A percentile compares a stretch with the other conserved stretches of the same genome.
Evolutionary conservation across 768 basidiomycete genomes (phyloP).

Genomic region (Suillus lakei): DNA sequence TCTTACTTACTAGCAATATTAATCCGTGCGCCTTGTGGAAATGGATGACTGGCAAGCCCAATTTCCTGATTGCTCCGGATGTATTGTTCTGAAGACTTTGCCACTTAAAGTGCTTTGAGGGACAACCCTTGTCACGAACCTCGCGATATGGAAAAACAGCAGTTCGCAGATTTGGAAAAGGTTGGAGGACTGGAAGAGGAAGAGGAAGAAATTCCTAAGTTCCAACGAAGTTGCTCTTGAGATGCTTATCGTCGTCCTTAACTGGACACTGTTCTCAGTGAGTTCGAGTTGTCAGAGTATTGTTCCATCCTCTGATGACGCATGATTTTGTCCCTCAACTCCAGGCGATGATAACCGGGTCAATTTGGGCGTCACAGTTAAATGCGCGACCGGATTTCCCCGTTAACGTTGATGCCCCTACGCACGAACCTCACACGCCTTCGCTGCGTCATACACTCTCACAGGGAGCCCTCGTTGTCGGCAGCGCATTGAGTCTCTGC

Average conservation of each 20-base stretch:
- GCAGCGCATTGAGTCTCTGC: not conserved
- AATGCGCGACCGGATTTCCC: not conserved
- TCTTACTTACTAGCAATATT: not conserved
- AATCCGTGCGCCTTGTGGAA: not conserved
- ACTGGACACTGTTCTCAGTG: not conserved
- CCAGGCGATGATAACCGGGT: not conserved
- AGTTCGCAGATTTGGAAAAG: not conserved
- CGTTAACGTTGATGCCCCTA: not conserved
- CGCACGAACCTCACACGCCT: not conserved
- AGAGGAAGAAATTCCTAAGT: not conserved
- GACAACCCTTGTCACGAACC: not conserved
- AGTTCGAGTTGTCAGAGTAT: not conserved
- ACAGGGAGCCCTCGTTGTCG: not conserved
- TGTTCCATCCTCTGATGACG: not conserved
- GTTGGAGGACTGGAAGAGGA: not conserved
- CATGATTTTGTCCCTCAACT: not conserved
- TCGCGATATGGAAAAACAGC: not conserved
- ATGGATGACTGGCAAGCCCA: not conserved
- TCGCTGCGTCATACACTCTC: not conserved
- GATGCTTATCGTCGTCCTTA: not conserved
- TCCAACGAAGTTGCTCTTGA: not conserved
- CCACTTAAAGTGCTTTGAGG: not conserved
- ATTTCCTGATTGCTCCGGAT: not conserved
- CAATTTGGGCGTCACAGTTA: not conserved
- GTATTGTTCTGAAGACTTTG: not conserved